These are phyloP conservation scores for Suillus spraguei DNA, from an alignment of 768 basidiomycete genomes.

Conservation along the genomic window DNA sequence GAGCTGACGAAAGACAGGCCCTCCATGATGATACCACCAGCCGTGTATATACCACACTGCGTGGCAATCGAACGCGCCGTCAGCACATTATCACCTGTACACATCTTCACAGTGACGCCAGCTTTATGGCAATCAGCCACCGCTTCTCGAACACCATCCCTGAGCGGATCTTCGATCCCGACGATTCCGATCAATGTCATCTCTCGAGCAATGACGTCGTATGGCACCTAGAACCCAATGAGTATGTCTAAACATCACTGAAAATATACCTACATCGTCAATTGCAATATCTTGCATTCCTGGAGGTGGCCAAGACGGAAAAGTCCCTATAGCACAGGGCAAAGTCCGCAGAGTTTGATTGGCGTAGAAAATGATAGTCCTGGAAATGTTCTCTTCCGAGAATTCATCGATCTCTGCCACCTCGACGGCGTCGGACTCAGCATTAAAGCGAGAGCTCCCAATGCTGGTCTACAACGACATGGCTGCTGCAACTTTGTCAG, in stretches of 20 bases:
- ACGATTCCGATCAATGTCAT: conserved; percentile 87
- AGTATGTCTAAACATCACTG: conserved; percentile 13
- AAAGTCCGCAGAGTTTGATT: conserved; percentile 95
- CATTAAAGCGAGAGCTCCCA: conserved; percentile 17
- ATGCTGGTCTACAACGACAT: conserved; percentile 64
- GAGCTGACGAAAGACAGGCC: conserved; percentile 91
- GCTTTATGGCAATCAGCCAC: conserved; percentile 87
- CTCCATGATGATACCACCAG: conserved; percentile 97
- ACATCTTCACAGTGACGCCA: conserved; percentile 96
- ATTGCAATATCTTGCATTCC: conserved; percentile 41
- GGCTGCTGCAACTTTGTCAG: conserved; percentile 71
- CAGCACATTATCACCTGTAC: conserved; percentile 96
- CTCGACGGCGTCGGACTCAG: conserved; percentile 42
- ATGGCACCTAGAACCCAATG: conserved; percentile 53
- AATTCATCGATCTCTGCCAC: conserved; percentile 63
- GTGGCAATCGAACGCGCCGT: conserved; percentile 95
- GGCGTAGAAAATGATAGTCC: conserved; percentile 97
- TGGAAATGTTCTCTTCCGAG: conserved; percentile 78
- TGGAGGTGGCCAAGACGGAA: conserved; percentile 78
- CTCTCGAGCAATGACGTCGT: conserved; percentile 65
- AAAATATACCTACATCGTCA: conserved; percentile 51
- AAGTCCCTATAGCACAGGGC: conserved; percentile 93
- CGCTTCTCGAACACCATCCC: conserved; percentile 86
- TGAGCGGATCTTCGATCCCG: conserved; percentile 96
- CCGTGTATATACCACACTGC: conserved; percentile 94